Evolutionary conservation across 208 protist genomes (phyloP).

Genomic region (Trypanosoma lewisi): DNA sequence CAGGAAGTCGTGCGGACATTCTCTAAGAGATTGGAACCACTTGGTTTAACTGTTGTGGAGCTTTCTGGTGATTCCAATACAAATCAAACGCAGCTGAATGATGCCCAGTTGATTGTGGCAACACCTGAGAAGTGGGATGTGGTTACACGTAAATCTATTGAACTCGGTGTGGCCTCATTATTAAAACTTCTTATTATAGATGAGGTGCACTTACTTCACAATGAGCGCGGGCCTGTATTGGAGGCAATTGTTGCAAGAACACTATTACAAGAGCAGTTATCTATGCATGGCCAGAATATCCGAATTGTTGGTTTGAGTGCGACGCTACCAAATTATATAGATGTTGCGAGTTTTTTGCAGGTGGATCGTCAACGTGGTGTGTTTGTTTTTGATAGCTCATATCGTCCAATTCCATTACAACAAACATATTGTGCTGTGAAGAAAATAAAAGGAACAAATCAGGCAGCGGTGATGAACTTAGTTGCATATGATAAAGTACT

Average conservation of each 20-base stretch:
- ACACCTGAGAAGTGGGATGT: slow-evolving; percentile 99
- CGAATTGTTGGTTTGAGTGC: slow-evolving; percentile 99
- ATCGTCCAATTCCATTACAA: slow-evolving; percentile 97
- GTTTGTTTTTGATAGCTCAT: slow-evolving; percentile 95
- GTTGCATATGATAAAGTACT: slow-evolving; percentile 98
- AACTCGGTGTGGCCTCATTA: slow-evolving; percentile 87
- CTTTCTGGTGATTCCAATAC: slow-evolving; percentile 98
- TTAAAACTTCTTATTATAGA: slow-evolving; percentile 96
- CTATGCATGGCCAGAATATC: slow-evolving; percentile 82
- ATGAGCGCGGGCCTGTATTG: slow-evolving; percentile 98
- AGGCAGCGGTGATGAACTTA: slow-evolving; percentile 96
- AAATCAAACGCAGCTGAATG: slow-evolving; percentile 95
- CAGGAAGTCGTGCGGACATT: slow-evolving; percentile 99
- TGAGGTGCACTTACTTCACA: slow-evolving; percentile 99
- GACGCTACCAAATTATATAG: slow-evolving; percentile 99
- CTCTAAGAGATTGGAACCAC: slow-evolving; percentile 83
- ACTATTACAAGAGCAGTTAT: slow-evolving; percentile 79
- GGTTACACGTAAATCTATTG: slow-evolving; percentile 97
- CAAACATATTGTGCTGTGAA: slow-evolving; percentile 98
- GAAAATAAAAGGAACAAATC: slow-evolving; percentile 93
- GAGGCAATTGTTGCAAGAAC: slow-evolving; percentile 98
- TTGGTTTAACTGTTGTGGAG: slow-evolving; percentile 95
- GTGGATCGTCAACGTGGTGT: slow-evolving; percentile 93
- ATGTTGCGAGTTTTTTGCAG: slow-evolving; percentile 98
- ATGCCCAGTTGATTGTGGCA: slow-evolving; percentile 98